Evolutionary conservation across 2,329 filamentous ascomycete species (phyloP).

Genomic region (Colletotrichum filicis): DNA sequence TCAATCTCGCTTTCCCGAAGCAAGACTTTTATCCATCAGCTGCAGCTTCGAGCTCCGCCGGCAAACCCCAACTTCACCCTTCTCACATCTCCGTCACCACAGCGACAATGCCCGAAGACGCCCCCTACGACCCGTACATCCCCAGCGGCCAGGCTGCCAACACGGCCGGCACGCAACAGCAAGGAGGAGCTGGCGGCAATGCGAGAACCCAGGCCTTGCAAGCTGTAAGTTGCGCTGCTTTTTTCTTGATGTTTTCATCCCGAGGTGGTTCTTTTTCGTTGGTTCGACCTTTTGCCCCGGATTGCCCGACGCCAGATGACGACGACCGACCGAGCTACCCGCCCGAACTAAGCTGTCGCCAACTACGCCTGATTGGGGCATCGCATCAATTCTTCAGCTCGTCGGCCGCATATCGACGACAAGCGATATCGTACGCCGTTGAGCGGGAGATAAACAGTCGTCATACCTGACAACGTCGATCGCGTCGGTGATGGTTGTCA

Average conservation of each 20-base stretch:
- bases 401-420: background rate
- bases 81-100: constrained; percentile 29
- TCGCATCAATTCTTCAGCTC: background rate
- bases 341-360: constrained; percentile 23
- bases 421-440: background rate
- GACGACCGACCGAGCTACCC: constrained; percentile 25
- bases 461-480: background rate
- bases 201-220: constrained; percentile 75
- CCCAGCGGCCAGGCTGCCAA: constrained; percentile 70
- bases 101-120: constrained; percentile 63
- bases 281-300: constrained; percentile 11
- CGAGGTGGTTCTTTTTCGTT: constrained; percentile 12
- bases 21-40: constrained; percentile 1
- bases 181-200: constrained; percentile 56
- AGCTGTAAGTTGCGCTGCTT: constrained; percentile 73
- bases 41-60: constrained; percentile 22
- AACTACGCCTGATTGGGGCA: constrained; percentile 17
- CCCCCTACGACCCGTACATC: constrained; percentile 91
- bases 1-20: constrained; percentile 6
- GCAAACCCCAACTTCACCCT: background rate
- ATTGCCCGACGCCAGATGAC: constrained; percentile 26
- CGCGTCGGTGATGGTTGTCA: background rate
- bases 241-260: constrained; percentile 7
- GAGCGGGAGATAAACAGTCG: background rate
- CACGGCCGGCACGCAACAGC: constrained; percentile 45